Evolutionary conservation across 176 grass and related monocot species (phyloP), one percentile per base, ranked within the genome.

Genomic region (Aegilops sharonensis): DNA sequence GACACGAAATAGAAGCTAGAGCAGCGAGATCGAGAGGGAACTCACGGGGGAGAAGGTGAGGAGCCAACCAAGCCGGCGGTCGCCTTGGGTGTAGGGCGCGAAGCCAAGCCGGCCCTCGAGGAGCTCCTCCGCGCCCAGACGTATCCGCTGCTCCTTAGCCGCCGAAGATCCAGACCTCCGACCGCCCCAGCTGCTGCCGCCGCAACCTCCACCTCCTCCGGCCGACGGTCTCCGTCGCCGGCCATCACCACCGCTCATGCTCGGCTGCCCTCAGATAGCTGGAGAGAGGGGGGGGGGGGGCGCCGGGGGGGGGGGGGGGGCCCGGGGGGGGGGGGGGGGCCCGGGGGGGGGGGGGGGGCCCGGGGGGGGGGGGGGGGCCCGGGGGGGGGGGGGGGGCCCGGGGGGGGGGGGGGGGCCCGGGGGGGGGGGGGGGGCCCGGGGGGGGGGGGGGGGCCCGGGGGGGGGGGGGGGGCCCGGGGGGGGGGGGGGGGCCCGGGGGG

Each of bases 51-150:
- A 81, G 71, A 95, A 94, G 39, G 92, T 98, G 65, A 98, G 92
- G 77, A 98, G 87, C 96, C 96, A 98, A 15, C 96, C 96, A 45
- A 98, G 93, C 75, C 92, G 88, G 80, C 86, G 91, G 29, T 95
- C 88, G 24, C 91, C 88, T 14, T 91, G 91, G 11, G 86, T 91
- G 90, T 89, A 98, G 70, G 92, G 81, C 57, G 87, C 83, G 77
- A 98, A 95, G 82, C 96, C 96, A 40, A 98, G 45, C 37, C 93
- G 91, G 87, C 93, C 89, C 81, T 98, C 96, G 35, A 98, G 90
- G 48, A 92, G 91, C 68, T 98, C 96, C 81, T 98, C 96, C 23
- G 88, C 90, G 29, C 94, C 91, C 11, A 95, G 85, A 11, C 90
- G 93, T 65, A 94, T 39, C 64, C 92, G 94, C 77, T 95, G 93